Percentiles rank a stretch among this genome's conserved stretches.
Evolutionary conservation across 192 early-diverging fungal genomes (phyloP).

Genomic region (Cetraspora pellucida): DNA sequence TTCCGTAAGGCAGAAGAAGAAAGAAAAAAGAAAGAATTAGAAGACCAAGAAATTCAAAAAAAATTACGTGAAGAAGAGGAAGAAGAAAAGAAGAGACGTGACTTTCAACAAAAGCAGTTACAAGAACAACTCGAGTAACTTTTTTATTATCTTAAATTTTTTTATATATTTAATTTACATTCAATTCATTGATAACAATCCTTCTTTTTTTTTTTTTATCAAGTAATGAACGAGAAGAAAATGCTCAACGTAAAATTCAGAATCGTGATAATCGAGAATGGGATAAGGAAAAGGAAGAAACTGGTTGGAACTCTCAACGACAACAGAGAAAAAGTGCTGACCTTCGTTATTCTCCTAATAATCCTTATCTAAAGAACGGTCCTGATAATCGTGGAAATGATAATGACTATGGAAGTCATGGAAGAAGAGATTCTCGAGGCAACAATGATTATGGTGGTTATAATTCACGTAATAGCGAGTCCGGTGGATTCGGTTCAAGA

Average conservation of each 20-base stretch:
- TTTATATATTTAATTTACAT: neutral
- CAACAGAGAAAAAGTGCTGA: conserved; percentile 5
- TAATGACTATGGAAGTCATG: neutral
- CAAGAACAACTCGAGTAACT: conserved; percentile 13
- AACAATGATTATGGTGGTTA: neutral
- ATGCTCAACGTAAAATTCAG: conserved; percentile 20
- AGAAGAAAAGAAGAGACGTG: conserved; percentile 3
- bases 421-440: neutral
- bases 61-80: conserved; percentile 15
- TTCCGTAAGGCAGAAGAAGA: conserved; percentile 22
- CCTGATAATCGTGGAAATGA: neutral
- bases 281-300: conserved; percentile 28
- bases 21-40: conserved; percentile 30
- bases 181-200: neutral
- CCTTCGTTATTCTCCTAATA: neutral
- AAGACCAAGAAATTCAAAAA: conserved; percentile 18
- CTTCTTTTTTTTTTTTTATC: neutral
- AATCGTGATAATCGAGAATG: conserved; percentile 31
- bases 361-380: neutral
- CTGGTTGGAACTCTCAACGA: conserved; percentile 20
- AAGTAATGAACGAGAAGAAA: conserved; percentile 27
- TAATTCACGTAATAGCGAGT: neutral
- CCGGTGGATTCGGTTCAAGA: neutral
- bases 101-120: conserved; percentile 4
- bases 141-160: neutral